These are phyloP conservation scores for Colletotrichum melonis DNA, from an alignment of 2,329 filamentous ascomycete species.

Conservation along the genomic window DNA sequence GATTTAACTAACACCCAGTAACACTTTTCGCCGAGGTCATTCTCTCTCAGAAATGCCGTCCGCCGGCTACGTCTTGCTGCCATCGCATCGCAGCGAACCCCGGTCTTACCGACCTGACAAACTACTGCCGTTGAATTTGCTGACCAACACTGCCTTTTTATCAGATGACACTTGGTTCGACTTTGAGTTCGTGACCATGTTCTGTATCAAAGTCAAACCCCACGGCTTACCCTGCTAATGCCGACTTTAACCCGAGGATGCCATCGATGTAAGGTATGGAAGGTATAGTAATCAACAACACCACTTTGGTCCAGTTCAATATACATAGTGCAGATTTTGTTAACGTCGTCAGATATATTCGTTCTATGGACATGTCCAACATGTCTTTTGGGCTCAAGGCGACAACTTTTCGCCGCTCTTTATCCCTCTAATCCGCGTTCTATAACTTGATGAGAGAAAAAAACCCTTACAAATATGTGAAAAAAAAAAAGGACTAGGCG, in stretches of 20 bases:
- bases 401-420: neutral
- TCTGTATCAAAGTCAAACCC: conserved; percentile 1
- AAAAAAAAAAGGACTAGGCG: neutral
- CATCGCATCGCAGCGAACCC: conserved; percentile 1
- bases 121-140: neutral
- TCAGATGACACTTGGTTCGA: conserved; percentile 11
- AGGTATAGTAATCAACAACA: neutral
- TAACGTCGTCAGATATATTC: neutral
- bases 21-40: neutral
- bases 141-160: neutral
- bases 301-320: neutral
- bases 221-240: neutral
- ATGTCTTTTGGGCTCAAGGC: neutral
- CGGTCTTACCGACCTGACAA: neutral
- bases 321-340: neutral
- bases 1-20: neutral
- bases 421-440: neutral
- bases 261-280: neutral
- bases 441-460: neutral
- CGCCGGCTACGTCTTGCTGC: neutral
- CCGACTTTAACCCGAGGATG: conserved; percentile 4
- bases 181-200: neutral
- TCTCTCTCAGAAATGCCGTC: neutral
- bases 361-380: neutral
- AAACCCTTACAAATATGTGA: neutral